Percentiles rank a stretch among this genome's conserved stretches.
phyloP scores from a whole-genome alignment of 768 basidiomycete species.

The Rhodosporidiobolus sp. region DNA sequence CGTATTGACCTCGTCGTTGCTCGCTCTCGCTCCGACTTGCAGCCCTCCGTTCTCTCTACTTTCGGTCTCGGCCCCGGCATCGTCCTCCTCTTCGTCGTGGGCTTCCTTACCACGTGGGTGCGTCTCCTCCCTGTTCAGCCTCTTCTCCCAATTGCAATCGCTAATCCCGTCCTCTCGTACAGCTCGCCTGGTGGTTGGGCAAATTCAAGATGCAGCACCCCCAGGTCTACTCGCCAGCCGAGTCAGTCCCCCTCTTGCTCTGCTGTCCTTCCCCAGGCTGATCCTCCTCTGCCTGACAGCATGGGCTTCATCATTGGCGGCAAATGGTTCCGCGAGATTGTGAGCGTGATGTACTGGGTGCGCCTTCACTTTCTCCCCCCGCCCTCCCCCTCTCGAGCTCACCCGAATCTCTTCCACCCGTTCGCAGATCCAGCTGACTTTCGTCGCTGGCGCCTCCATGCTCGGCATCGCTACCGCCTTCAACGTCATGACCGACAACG shows the following conservation, averaged over 20 bases:
- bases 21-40: too few species aligned
- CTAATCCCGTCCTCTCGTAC: too few species aligned
- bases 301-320: neutral
- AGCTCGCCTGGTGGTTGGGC: too few species aligned
- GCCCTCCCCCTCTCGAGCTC: too few species aligned
- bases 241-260: neutral
- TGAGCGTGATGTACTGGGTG: neutral
- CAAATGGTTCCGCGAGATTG: neutral
- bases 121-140: too few species aligned
- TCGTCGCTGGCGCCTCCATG: neutral
- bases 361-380: too few species aligned
- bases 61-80: neutral
- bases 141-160: too few species aligned
- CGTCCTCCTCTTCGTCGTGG: neutral
- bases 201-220: too few species aligned
- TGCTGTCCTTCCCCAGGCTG: too few species aligned
- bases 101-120: neutral
- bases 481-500: neutral
- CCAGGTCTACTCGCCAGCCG: neutral
- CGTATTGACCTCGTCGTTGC: too few species aligned
- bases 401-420: neutral
- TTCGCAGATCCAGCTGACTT: neutral
- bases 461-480: neutral
- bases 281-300: too few species aligned
- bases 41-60: slow-evolving; percentile 4